Evolutionary conservation across 371 early-diverging fungal genomes (phyloP), one percentile per base, ranked within the genome.

Genomic region (Mucor indicus): DNA sequence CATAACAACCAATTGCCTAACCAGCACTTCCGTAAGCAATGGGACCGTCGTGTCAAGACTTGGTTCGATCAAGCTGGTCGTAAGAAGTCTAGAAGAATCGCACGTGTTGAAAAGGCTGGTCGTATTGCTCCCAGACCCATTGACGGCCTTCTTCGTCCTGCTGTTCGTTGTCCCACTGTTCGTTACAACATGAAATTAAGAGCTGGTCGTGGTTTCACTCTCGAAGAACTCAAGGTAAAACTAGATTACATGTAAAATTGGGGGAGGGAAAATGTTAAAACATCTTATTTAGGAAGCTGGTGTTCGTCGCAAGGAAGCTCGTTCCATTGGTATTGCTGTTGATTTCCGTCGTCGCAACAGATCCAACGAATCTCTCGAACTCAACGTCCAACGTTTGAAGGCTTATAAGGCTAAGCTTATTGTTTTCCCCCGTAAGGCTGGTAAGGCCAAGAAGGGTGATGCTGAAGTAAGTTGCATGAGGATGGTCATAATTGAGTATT

Each of bases 41-140:
- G 99, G 93, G 90, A 95, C 74, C 75, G 81, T 56, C 94, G 92
- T 65, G 97, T 98, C 57, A 93, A 92, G 87, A 97, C 97, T 63
- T 99, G 98, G 98, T 99, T 99, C 83, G 86, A 98, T 83, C 99
- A 99, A 84, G 92, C 99, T 61, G 93, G 93, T 51, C 90, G 90
- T 70, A 95, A 94, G 87, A 85, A 87, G 81, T 78, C 90, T 57
- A 84, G 99, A 68, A 84, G 94, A 59, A 71, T 88, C 44, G 83
- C 83, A 53, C 90, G 99, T 65, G 76, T 87, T 67, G 83, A 87
- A 77, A 99, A 99, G 92, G 98, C 98, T 54, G 93, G 92, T 64
- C 79, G 77, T 67, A 86, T 97, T 66, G 96, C 96, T 44, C 99
- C 99, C 55, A 89, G 93, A 60, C 99, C 99, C 65, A 81, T 94